phyloP scores from a whole-genome alignment of 495 filamentous ascomycete species.

The Penicillium herquei region DNA sequence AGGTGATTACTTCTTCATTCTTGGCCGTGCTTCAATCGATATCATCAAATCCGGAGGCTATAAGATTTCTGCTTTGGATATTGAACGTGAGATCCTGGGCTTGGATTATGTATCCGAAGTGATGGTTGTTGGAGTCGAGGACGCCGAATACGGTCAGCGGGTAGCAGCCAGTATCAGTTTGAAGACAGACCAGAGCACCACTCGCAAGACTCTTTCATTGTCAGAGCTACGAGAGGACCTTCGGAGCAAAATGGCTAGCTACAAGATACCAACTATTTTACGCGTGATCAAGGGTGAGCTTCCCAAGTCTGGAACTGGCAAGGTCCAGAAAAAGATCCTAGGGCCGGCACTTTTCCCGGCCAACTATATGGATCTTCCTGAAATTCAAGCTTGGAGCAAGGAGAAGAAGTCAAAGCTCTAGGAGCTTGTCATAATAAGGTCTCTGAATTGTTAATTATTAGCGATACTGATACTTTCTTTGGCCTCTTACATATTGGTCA shows the following conservation, averaged over 20 bases:
- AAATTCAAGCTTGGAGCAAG: conserved; percentile 44
- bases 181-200: conserved; percentile 18
- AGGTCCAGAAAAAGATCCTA: conserved; percentile 51
- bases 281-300: conserved; percentile 43
- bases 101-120: conserved; percentile 39
- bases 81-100: conserved; percentile 42
- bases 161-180: conserved; percentile 48
- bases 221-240: conserved; percentile 39
- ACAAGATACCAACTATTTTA: conserved; percentile 50
- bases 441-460: no score
- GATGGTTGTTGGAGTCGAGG: conserved; percentile 40
- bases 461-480: no score
- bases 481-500: no score
- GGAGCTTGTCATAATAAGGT: no score
- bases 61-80: conserved; percentile 45
- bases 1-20: conserved; percentile 47
- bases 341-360: conserved; percentile 44
- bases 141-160: conserved; percentile 49
- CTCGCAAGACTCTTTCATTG: conserved; percentile 28
- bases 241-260: conserved; percentile 36
- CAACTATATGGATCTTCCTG: conserved; percentile 27
- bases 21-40: conserved; percentile 47
- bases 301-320: conserved; percentile 48
- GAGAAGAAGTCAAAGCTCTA: conserved; percentile 14
- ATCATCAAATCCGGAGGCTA: conserved; percentile 48